Conservation (phyloP, 441 rosid species). For the Manihot esculenta region DNA sequence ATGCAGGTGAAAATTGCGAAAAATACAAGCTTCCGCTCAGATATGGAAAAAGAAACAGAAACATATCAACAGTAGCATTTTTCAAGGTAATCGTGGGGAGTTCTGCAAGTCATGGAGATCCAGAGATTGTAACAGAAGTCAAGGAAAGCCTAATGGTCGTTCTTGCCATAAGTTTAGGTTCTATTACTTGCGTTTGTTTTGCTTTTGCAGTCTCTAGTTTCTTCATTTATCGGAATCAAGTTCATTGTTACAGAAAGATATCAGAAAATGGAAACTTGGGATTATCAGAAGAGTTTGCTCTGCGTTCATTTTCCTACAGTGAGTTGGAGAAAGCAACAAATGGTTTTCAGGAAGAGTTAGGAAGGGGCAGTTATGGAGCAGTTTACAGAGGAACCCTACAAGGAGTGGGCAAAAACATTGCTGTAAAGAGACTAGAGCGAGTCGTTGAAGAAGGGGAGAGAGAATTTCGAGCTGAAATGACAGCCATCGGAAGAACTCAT, state of each 20-base stretch:
- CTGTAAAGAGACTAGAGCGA: slow-evolving; percentile 33
- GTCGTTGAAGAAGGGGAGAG: slow-evolving; percentile 22
- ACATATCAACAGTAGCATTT: neutral
- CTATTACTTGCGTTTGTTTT: slow-evolving; percentile 14
- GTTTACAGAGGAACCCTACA: slow-evolving; percentile 24
- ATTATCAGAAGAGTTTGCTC: slow-evolving; percentile 11
- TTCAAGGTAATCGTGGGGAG: neutral
- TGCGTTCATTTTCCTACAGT: slow-evolving; percentile 16
- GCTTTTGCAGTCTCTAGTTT: slow-evolving; percentile 20
- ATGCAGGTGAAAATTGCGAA: neutral
- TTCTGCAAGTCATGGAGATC: neutral
- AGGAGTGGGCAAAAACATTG: slow-evolving; percentile 4
- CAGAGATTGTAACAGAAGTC: neutral
- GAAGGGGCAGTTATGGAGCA: slow-evolving; percentile 25
- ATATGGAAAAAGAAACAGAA: neutral
- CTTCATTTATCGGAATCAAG: slow-evolving; percentile 17
- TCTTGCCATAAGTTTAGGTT: slow-evolving; percentile 13
- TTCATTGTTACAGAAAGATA: slow-evolving; percentile 15
- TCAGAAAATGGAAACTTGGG: slow-evolving; percentile 4
- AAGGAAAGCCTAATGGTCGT: neutral
- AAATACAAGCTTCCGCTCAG: slow-evolving; percentile 20
- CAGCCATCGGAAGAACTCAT: slow-evolving; percentile 21
- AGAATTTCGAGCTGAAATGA: slow-evolving; percentile 25
- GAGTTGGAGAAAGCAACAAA: slow-evolving; percentile 21
- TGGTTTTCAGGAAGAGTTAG: slow-evolving; percentile 23